These are phyloP conservation scores for Pseudogymnoascus sp. DNA, from an alignment of 2,329 filamentous ascomycete genomes.

Conservation along the genomic window DNA sequence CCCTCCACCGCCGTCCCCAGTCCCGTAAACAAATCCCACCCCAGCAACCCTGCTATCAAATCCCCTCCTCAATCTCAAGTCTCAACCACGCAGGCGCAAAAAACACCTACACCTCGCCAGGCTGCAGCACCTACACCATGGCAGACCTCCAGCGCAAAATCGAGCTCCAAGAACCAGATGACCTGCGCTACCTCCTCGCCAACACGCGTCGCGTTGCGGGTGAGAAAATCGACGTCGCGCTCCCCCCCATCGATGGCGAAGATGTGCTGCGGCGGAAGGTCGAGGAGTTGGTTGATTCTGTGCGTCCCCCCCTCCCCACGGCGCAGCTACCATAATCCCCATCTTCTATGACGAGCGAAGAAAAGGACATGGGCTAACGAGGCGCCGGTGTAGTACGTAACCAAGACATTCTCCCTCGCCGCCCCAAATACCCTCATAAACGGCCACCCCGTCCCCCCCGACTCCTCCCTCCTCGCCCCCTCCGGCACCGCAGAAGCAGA, in stretches of 20 bases:
- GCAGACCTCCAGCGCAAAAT: slow-evolving; percentile 56
- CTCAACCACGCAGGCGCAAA: too few relatives aligned
- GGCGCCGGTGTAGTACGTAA: slow-evolving; percentile 50
- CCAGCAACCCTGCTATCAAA: not conserved
- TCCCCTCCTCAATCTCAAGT: not conserved
- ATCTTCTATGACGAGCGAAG: too few relatives aligned
- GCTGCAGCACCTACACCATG: slow-evolving; percentile 18
- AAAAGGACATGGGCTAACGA: too few relatives aligned
- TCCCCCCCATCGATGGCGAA: slow-evolving; percentile 54
- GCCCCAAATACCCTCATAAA: slow-evolving; percentile 55
- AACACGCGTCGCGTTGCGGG: slow-evolving; percentile 62
- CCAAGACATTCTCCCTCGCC: slow-evolving; percentile 49
- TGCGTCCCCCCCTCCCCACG: slow-evolving; percentile 26
- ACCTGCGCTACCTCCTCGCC: slow-evolving; percentile 60
- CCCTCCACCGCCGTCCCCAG: not conserved
- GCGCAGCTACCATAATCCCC: too few relatives aligned
- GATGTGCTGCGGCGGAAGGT: slow-evolving; percentile 52
- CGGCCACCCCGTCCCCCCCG: slow-evolving; percentile 42
- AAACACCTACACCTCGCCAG: too few relatives aligned
- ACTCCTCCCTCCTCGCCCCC: slow-evolving; percentile 30
- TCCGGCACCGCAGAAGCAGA: slow-evolving; percentile 11
- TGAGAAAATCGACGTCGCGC: slow-evolving; percentile 56
- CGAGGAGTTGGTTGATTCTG: slow-evolving; percentile 51
- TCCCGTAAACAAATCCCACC: not conserved
- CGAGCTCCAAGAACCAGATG: slow-evolving; percentile 68